Evolutionary conservation across 495 filamentous ascomycete genomes (phyloP).

Genomic region (Apiosordaria backusii): DNA sequence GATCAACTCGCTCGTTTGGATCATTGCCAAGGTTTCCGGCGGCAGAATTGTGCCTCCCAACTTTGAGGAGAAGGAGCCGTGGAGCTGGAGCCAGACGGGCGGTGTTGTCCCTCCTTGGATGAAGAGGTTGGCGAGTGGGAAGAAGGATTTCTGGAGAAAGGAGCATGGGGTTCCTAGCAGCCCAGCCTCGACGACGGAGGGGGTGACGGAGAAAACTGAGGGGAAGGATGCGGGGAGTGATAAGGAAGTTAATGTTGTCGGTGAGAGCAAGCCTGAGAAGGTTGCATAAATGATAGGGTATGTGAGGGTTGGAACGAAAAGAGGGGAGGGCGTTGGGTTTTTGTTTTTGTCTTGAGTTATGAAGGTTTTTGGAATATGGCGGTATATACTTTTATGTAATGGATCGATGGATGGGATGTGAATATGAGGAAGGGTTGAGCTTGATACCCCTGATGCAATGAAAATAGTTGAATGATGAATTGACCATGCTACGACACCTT

Average conservation of each 20-base stretch:
- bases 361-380: not conserved
- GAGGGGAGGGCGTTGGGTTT: not conserved
- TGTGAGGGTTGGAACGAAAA: too few relatives aligned
- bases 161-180: not conserved
- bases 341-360: not conserved
- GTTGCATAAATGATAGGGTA: not conserved
- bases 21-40: constrained; percentile 58
- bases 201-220: constrained; percentile 18
- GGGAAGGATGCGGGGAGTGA: constrained; percentile 12
- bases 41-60: constrained; percentile 70
- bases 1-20: constrained; percentile 62
- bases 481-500: constrained; percentile 52
- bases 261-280: constrained; percentile 7
- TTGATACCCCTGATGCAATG: not conserved
- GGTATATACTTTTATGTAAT: not conserved
- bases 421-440: not conserved
- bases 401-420: not conserved
- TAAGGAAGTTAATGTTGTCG: constrained; percentile 4
- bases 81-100: constrained; percentile 65
- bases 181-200: constrained; percentile 19
- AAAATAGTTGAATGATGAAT: not conserved
- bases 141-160: constrained; percentile 42
- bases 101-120: constrained; percentile 70
- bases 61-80: constrained; percentile 68
- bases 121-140: constrained; percentile 54